Evolutionary conservation across 257 asterid genomes (phyloP).

Genomic region (Agastache rugosa): DNA sequence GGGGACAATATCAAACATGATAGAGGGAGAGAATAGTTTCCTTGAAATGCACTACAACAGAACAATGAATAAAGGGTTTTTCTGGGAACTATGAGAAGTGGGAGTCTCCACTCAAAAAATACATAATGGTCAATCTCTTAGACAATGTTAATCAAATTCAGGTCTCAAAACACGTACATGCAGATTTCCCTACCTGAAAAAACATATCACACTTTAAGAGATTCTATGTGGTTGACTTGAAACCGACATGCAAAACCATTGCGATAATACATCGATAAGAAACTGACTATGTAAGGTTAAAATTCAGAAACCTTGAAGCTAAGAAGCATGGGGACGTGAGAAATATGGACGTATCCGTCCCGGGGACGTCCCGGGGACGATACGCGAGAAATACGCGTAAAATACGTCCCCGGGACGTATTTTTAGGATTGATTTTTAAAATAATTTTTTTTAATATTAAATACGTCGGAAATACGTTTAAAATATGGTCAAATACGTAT

Average conservation of each 20-base stretch:
- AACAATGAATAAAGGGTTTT: too few species aligned
- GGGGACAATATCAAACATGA: background rate
- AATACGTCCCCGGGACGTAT: too few species aligned
- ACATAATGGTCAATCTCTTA: background rate
- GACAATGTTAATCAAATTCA: conserved; percentile 1
- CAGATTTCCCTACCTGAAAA: background rate
- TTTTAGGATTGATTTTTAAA: too few species aligned
- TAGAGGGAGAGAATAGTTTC: background rate
- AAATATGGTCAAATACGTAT: too few species aligned
- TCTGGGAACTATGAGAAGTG: background rate
- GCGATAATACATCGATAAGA: background rate
- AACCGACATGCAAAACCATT: conserved; percentile 11
- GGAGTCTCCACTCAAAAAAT: background rate
- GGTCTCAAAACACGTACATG: background rate
- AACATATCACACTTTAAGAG: conserved; percentile 9
- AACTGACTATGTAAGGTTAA: conserved; percentile 9
- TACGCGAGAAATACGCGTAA: too few species aligned
- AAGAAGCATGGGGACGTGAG: too few species aligned
- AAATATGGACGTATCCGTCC: too few species aligned
- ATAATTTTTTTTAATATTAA: too few species aligned
- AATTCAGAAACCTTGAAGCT: too few species aligned
- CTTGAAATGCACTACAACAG: too few species aligned
- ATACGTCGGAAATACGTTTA: too few species aligned
- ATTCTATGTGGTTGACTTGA: conserved; percentile 20
- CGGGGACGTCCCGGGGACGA: too few species aligned